phyloP scores from a whole-genome alignment of 805 yeast genomes.

The Pichia exigua region DNA sequence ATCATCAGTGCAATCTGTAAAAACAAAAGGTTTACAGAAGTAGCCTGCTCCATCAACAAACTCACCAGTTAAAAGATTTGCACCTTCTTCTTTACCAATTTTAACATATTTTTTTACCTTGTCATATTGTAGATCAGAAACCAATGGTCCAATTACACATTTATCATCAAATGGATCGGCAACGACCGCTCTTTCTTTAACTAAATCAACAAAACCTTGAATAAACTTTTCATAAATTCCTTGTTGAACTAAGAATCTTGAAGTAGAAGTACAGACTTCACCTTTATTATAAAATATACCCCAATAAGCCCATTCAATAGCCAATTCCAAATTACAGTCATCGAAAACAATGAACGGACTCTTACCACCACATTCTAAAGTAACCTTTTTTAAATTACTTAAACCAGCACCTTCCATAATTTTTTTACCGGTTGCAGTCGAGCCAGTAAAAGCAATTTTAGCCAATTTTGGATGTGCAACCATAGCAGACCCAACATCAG shows the following conservation, averaged over 20 bases:
- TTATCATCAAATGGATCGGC: constrained; percentile 63
- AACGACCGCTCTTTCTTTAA: constrained; percentile 40
- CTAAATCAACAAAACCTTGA: constrained; percentile 30
- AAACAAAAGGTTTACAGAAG: constrained; percentile 64
- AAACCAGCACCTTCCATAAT: constrained; percentile 63
- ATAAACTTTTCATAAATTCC: constrained; percentile 35
- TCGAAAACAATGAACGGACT: constrained; percentile 45
- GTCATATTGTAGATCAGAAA: constrained; percentile 55
- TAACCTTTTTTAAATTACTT: constrained; percentile 46
- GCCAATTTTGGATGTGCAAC: constrained; percentile 57
- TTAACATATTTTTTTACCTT: constrained; percentile 63
- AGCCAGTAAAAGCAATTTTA: constrained; percentile 76
- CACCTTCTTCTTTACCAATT: constrained; percentile 63
- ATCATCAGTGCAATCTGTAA: constrained; percentile 58
- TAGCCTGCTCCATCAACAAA: constrained; percentile 51
- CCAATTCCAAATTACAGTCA: constrained; percentile 48
- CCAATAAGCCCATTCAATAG: constrained; percentile 41
- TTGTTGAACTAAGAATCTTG: constrained; percentile 39
- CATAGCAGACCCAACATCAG: constrained; percentile 59
- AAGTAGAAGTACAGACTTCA: constrained; percentile 41
- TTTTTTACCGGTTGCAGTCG: constrained; percentile 64
- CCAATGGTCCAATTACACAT: constrained; percentile 68
- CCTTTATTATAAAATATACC: constrained; percentile 42
- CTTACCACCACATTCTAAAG: constrained; percentile 57
- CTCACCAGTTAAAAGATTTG: constrained; percentile 63